phyloP scores from a whole-genome alignment of 345 rosid genomes.

The Microcos paniculata region DNA sequence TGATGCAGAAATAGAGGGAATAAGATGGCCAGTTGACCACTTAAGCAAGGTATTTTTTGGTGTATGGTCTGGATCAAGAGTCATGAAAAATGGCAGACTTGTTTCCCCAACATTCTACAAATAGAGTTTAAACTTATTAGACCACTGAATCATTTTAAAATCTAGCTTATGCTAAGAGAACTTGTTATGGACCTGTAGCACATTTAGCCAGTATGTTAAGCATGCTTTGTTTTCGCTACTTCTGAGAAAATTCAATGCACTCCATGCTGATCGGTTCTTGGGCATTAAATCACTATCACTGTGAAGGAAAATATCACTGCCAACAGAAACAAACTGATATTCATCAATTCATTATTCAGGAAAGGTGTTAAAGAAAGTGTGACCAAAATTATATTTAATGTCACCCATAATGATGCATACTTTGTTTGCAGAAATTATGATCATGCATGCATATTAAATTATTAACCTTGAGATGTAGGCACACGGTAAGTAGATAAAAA shows the following conservation, averaged over 20 bases:
- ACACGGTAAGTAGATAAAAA: background rate
- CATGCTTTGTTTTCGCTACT: constrained; percentile 57
- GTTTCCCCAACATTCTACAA: constrained; percentile 63
- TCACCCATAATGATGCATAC: background rate
- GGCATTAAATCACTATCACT: constrained; percentile 78
- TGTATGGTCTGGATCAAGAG: constrained; percentile 7
- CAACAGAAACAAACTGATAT: constrained; percentile 3
- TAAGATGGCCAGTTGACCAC: constrained; percentile 84
- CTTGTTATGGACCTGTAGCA: constrained; percentile 62
- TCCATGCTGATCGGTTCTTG: constrained; percentile 71
- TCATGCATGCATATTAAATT: background rate
- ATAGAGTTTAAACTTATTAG: background rate
- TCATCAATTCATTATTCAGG: no score
- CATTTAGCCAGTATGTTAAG: constrained; percentile 88
- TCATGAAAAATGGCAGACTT: constrained; percentile 3
- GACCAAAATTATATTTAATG: background rate
- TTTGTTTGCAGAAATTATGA: background rate
- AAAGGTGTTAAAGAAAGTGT: background rate
- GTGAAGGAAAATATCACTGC: constrained; percentile 83
- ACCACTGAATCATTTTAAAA: background rate
- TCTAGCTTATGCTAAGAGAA: background rate
- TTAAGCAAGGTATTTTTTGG: constrained; percentile 60
- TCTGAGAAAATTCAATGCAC: constrained; percentile 90
- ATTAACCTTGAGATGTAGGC: background rate
- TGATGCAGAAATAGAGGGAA: constrained; percentile 81